These are phyloP conservation scores for Globisporangium abappressorium DNA, from an alignment of 352 stramenopile species.

Conservation along the genomic window DNA sequence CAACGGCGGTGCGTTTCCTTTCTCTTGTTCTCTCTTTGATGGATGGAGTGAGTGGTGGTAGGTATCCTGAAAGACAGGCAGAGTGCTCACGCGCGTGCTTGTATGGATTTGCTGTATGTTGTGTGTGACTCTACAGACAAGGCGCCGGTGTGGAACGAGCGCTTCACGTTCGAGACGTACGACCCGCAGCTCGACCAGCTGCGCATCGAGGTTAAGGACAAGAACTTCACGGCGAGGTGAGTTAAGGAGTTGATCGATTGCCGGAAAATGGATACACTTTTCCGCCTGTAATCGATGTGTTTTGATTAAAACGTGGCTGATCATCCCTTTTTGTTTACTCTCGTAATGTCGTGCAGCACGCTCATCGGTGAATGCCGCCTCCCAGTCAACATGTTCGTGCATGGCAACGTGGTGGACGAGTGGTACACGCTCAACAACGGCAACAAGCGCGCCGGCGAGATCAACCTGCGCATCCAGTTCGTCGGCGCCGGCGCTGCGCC, in stretches of 20 bases:
- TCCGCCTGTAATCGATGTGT: too few relatives aligned
- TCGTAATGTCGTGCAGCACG: conserved; percentile 22
- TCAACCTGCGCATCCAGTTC: conserved; percentile 80
- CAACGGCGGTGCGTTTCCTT: conserved; percentile 59
- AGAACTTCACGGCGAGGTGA: conserved; percentile 72
- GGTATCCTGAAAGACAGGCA: background rate
- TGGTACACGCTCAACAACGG: conserved; percentile 82
- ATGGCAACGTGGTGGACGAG: conserved; percentile 65
- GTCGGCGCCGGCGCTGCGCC: conserved; percentile 10
- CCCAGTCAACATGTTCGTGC: conserved; percentile 71
- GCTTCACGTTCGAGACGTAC: conserved; percentile 74
- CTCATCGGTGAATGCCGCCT: conserved; percentile 75
- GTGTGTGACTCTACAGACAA: conserved; percentile 34
- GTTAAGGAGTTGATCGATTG: background rate
- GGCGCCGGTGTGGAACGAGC: conserved; percentile 78
- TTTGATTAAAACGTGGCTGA: background rate
- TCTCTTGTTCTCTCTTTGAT: background rate
- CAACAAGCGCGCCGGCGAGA: conserved; percentile 55
- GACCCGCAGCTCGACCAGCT: conserved; percentile 75
- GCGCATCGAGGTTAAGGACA: conserved; percentile 78
- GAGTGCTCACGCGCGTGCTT: background rate
- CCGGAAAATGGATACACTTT: background rate
- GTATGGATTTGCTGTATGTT: background rate
- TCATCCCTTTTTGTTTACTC: background rate
- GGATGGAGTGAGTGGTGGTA: background rate